phyloP scores from a whole-genome alignment of 768 basidiomycete species.

The Lactarius quietus region DNA sequence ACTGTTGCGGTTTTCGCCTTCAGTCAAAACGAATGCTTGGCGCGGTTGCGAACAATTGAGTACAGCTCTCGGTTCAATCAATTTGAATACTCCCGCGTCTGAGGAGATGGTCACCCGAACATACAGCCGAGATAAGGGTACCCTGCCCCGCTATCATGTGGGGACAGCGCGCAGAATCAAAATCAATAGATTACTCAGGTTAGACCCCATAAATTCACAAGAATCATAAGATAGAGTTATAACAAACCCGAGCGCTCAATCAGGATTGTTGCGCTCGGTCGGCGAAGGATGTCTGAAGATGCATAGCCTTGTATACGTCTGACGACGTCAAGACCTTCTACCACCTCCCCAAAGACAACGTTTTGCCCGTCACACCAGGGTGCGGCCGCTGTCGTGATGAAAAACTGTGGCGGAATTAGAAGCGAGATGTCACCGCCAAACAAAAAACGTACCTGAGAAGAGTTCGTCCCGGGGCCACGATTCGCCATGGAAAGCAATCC shows the following conservation, averaged over 20 bases:
- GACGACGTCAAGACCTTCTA: constrained; percentile 62
- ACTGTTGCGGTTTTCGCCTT: not conserved
- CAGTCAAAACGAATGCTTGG: not conserved
- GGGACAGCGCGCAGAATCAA: not conserved
- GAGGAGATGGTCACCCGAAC: not conserved
- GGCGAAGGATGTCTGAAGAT: constrained; percentile 23
- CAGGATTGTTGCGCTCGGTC: constrained; percentile 23
- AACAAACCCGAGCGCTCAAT: constrained; percentile 23
- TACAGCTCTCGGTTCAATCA: constrained; percentile 2
- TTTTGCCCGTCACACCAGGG: constrained; percentile 66
- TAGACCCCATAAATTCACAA: constrained; percentile 1
- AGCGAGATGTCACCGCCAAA: not conserved
- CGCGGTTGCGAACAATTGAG: not conserved
- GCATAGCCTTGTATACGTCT: constrained; percentile 49
- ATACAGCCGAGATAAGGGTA: constrained; percentile 2
- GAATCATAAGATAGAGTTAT: constrained; percentile 15
- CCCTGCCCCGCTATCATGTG: not conserved
- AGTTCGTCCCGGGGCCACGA: constrained; percentile 77
- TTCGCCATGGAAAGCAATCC: constrained; percentile 85
- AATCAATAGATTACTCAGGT: constrained; percentile 17
- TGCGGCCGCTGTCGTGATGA: constrained; percentile 71
- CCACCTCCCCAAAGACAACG: constrained; percentile 70
- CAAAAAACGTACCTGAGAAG: constrained; percentile 55
- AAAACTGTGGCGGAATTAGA: constrained; percentile 47
- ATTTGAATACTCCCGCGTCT: not conserved